Evolutionary conservation across 371 early-diverging fungal species (phyloP).

Genomic region (Apophysomyces sp.): DNA sequence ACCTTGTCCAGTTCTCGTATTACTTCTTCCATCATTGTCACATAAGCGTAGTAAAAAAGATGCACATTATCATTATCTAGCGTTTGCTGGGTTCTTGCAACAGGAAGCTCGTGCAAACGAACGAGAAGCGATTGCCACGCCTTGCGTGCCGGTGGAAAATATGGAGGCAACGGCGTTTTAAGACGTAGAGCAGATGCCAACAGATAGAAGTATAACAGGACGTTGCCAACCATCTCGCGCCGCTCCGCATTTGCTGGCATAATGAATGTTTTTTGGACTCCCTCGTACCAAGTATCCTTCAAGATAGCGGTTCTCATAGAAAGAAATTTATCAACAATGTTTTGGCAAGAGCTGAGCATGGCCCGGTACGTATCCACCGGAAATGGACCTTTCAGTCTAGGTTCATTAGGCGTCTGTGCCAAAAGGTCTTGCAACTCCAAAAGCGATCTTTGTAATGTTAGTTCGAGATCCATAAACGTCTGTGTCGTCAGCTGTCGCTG

Average conservation of each 20-base stretch:
- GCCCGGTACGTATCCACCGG: slow-evolving; percentile 65
- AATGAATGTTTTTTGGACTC: slow-evolving; percentile 55
- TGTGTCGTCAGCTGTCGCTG: slow-evolving; percentile 27
- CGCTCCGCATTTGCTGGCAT: slow-evolving; percentile 57
- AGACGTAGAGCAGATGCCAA: slow-evolving; percentile 77
- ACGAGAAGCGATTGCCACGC: slow-evolving; percentile 49
- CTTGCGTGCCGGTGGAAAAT: slow-evolving; percentile 68
- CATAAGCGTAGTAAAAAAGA: slow-evolving; percentile 81
- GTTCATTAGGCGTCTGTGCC: slow-evolving; percentile 77
- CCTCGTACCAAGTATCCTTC: slow-evolving; percentile 60
- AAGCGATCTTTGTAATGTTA: slow-evolving; percentile 66
- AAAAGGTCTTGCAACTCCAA: slow-evolving; percentile 62
- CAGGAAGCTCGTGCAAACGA: slow-evolving; percentile 49
- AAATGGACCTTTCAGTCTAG: slow-evolving; percentile 82
- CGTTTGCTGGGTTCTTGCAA: slow-evolving; percentile 45
- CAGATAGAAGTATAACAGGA: slow-evolving; percentile 77
- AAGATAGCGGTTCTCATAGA: slow-evolving; percentile 68
- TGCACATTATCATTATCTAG: slow-evolving; percentile 60
- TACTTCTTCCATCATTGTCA: slow-evolving; percentile 77
- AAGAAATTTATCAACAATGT: slow-evolving; percentile 71
- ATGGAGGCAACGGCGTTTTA: slow-evolving; percentile 83
- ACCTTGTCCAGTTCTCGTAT: slow-evolving; percentile 76
- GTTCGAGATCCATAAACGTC: slow-evolving; percentile 71
- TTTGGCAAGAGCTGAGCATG: slow-evolving; percentile 71
- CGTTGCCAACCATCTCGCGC: slow-evolving; percentile 70